Evolutionary conservation across 208 protist species (phyloP).

Genomic region (Acanthamoeba castellanii): DNA sequence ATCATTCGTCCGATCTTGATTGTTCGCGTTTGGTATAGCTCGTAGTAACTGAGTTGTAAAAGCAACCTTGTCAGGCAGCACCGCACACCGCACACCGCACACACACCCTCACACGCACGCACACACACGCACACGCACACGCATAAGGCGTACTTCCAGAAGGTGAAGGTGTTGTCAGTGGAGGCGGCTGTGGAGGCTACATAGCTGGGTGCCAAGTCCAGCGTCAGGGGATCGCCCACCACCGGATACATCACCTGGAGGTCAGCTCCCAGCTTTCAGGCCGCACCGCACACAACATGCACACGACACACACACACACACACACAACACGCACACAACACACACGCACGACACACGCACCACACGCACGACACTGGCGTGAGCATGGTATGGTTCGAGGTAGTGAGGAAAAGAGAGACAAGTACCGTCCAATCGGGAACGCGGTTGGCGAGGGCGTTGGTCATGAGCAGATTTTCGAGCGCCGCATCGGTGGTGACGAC

Average conservation of each 20-base stretch:
- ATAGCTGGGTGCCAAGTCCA: neutral
- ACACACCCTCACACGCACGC: neutral
- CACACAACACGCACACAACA: no score
- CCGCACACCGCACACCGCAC: neutral
- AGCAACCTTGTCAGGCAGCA: no score
- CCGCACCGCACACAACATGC: neutral
- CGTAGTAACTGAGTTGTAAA: neutral
- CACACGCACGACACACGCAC: no score
- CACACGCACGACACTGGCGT: no score
- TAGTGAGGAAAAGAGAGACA: neutral
- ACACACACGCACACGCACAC: neutral
- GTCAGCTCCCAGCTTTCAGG: neutral
- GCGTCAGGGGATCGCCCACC: neutral
- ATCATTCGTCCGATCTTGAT: neutral
- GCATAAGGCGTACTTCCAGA: neutral
- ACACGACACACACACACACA: no score
- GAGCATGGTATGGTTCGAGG: neutral
- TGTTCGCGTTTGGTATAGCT: neutral
- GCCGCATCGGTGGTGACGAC: neutral
- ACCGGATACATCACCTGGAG: neutral
- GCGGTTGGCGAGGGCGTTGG: neutral
- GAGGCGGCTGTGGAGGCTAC: neutral
- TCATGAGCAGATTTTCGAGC: constrained; percentile 12
- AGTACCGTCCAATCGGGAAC: neutral
- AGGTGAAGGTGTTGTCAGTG: neutral